phyloP scores from a whole-genome alignment of 352 stramenopile species.

The Pythium utonaiense region DNA sequence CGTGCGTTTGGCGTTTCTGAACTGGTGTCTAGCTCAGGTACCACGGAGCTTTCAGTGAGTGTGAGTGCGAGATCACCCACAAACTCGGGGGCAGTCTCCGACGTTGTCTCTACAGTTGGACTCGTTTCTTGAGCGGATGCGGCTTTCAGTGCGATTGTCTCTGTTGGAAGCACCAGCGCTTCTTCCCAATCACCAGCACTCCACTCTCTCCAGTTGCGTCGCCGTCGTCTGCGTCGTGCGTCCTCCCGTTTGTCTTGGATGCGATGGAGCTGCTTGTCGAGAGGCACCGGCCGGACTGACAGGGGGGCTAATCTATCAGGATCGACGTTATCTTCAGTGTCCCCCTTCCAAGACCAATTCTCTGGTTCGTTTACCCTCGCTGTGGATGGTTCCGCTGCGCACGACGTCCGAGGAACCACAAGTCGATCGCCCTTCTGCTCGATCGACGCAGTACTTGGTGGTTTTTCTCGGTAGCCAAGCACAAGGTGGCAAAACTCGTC shows the following conservation, averaged over 20 bases:
- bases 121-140: not conserved
- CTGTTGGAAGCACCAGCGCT: not conserved
- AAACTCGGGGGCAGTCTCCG: too few relatives aligned
- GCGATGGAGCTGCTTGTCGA: conserved; percentile 14
- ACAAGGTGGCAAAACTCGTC: conserved; percentile 68
- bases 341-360: not conserved
- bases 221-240: not conserved
- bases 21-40: too few relatives aligned
- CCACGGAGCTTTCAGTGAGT: too few relatives aligned
- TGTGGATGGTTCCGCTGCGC: not conserved
- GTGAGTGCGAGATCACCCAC: too few relatives aligned
- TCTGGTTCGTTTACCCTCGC: not conserved
- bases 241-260: conserved; percentile 16
- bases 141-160: not conserved
- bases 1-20: too few relatives aligned
- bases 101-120: not conserved
- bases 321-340: conserved; percentile 1
- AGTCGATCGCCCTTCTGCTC: not conserved
- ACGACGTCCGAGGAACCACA: not conserved
- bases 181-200: conserved; percentile 19
- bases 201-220: conserved; percentile 26
- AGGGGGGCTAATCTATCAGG: not conserved
- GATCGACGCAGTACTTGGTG: not conserved
- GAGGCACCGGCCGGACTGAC: not conserved
- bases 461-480: conserved; percentile 39